A percentile compares a stretch with the other conserved stretches of the same genome.
Conservation (phyloP, 78 protist genomes). For the Cavenderia fasciculata region DNA sequence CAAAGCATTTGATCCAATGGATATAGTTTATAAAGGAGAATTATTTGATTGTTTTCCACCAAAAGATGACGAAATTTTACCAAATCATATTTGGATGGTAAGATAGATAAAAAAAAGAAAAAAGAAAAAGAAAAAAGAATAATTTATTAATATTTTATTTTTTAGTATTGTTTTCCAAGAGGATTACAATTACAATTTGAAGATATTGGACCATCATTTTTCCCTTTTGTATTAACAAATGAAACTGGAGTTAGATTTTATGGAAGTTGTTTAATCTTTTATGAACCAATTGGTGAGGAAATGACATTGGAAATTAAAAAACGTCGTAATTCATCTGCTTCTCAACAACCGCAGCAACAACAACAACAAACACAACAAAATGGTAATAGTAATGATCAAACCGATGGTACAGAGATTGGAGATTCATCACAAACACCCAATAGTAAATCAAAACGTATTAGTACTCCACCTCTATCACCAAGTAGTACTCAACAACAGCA, state of each 20-base stretch:
- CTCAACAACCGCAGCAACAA: background rate
- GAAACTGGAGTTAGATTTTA: constrained; percentile 68
- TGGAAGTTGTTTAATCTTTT: constrained; percentile 64
- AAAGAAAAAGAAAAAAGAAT: background rate
- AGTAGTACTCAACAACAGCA: background rate
- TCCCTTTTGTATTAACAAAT: constrained; percentile 72
- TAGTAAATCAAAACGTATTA: background rate
- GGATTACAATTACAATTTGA: constrained; percentile 39
- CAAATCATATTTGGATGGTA: constrained; percentile 82
- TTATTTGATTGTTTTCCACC: constrained; percentile 58
- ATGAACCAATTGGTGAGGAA: constrained; percentile 56
- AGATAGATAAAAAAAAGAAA: background rate
- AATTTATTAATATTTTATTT: background rate
- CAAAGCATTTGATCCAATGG: constrained; percentile 24
- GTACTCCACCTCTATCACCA: background rate
- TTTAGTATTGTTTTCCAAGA: constrained; percentile 69
- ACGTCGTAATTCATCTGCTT: background rate
- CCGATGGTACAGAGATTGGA: background rate
- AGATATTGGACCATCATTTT: constrained; percentile 47
- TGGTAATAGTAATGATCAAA: background rate
- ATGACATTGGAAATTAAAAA: constrained; percentile 28
- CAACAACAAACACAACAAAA: background rate
- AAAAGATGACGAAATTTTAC: constrained; percentile 66
- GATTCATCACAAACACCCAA: background rate
- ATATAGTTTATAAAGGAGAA: constrained; percentile 65